Evolutionary conservation across 331 rosid genomes (phyloP), one percentile per base, ranked within the genome.

Genomic region (Arachis monticola): DNA sequence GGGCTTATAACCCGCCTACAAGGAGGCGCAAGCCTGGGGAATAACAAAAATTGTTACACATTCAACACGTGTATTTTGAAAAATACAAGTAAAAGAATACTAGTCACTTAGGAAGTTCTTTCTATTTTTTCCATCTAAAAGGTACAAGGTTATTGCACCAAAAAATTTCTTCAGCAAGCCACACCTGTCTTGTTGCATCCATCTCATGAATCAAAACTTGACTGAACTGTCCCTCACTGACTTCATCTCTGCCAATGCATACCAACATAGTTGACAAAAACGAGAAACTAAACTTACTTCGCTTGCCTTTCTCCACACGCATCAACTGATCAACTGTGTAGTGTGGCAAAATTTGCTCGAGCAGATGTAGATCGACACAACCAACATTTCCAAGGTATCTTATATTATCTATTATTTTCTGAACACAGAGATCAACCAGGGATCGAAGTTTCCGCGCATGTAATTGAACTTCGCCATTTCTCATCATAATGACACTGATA

Each of bases 131-230:
- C 12, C 41, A 53, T n/a, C 55, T 17, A 17, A 10, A 17, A 14
- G 45, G 13, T 11, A 46, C 59, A 58, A 30, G 60, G 31, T 14
- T 73, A 8, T 35, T 13, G 7, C 45, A 17, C 31, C 17, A 17
- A 51, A 35, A 35, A 2, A 35, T 35, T 35, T 17, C 48, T 66
- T 0, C 52, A 13, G 2, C 5, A 5, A 44, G 3, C 3, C 69
- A 70, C 83, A 92, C 97, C 97, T 77, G 85, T 41, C 99, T 62
- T 22, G 92, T 90, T 0, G 99, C 99, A 11, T 88, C 96, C 82
- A 95, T 70, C 76, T 95, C 99, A 47, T 87, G 69, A 0, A 95
- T 88, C 65, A 92, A 52, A 67, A 95, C 99, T 73, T 95, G 93
- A 48, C 77, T 85, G 2, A 88, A 92, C 30, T 95, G 99, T 0